phyloP scores from a whole-genome alignment of 257 asterid species.

The Penstemon newberryi region DNA sequence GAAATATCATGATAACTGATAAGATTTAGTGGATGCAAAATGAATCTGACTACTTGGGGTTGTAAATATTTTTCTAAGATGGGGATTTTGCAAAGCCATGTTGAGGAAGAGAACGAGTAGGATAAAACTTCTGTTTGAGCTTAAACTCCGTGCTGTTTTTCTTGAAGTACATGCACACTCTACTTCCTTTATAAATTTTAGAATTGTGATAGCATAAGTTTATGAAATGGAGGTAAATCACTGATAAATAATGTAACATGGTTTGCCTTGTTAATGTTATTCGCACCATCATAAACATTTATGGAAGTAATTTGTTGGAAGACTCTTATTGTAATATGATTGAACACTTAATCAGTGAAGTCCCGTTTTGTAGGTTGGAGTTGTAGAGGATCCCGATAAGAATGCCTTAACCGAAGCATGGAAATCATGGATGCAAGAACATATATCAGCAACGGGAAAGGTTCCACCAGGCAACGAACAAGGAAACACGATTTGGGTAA shows the following conservation, averaged over 20 bases:
- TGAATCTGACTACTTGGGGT: neutral
- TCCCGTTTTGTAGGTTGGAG: constrained; percentile 38
- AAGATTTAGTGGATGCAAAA: neutral
- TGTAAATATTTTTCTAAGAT: neutral
- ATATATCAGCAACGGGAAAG: constrained; percentile 72
- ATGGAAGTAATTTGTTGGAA: neutral
- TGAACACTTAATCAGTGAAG: neutral
- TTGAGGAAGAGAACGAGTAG: neutral
- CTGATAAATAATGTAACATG: neutral
- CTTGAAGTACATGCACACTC: neutral
- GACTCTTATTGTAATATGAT: neutral
- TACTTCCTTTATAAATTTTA: neutral
- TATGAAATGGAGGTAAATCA: neutral
- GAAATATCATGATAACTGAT: neutral
- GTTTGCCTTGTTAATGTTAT: neutral
- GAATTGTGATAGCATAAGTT: neutral
- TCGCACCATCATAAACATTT: neutral
- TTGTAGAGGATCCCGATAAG: constrained; percentile 53
- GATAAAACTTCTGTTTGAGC: neutral
- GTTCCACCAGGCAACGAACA: constrained; percentile 90
- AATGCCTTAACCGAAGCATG: constrained; percentile 48
- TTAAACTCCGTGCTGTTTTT: neutral
- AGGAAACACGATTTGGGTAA: constrained; percentile 80
- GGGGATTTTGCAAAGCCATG: neutral
- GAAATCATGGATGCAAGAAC: constrained; percentile 98